Conservation (phyloP, 345 rosid genomes). For the Citrus cavaleriei region DNA sequence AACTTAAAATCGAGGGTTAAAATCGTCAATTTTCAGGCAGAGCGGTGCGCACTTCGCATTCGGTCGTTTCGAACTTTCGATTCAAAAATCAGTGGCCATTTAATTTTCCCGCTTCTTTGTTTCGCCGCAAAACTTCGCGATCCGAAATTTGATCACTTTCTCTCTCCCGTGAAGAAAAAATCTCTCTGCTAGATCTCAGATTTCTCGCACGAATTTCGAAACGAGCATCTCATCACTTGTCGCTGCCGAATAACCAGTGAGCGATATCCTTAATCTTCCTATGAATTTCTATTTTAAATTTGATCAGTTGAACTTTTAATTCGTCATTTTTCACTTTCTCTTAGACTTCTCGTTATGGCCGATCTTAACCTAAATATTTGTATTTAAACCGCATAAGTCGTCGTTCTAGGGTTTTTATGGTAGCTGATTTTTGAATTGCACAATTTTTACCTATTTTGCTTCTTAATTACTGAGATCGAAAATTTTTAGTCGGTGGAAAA, state of each 20-base stretch:
- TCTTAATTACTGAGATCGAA: background rate
- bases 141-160: background rate
- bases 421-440: background rate
- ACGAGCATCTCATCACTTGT: background rate
- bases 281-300: background rate
- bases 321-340: background rate
- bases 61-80: background rate
- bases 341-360: no score
- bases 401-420: background rate
- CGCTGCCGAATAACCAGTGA: background rate
- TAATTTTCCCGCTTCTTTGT: slow-evolving; percentile 8
- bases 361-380: background rate
- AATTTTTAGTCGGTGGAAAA: background rate
- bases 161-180: background rate
- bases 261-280: background rate
- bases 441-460: background rate
- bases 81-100: background rate
- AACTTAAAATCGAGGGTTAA: background rate
- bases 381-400: background rate
- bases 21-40: background rate
- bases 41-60: background rate
- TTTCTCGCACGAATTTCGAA: background rate
- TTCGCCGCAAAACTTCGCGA: background rate
- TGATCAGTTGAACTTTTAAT: background rate
- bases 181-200: background rate